A percentile compares a stretch with the other conserved stretches of the same genome.
Conservation (phyloP, 352 stramenopile species). For the Phytophthora sansomeana region DNA sequence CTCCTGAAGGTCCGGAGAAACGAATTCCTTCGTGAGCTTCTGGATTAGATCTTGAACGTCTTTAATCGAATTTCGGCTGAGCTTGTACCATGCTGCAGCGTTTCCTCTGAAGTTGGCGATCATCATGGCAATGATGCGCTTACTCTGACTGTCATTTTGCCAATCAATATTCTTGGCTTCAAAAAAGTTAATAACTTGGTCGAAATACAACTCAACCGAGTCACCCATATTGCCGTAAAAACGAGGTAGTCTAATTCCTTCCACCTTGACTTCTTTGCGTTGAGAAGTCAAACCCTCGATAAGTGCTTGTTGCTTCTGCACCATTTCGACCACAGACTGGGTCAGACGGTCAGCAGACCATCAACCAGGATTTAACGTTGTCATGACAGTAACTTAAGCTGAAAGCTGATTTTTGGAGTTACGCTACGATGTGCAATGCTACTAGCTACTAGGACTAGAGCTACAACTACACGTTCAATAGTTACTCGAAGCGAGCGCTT, state of each 20-base stretch:
- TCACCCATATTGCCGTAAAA: background rate
- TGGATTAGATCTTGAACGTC: slow-evolving; percentile 11
- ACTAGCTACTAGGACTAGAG: background rate
- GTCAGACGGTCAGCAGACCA: background rate
- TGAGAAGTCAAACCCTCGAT: background rate
- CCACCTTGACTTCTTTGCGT: background rate
- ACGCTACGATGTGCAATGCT: background rate
- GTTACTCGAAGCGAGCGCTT: background rate
- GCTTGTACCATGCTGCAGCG: slow-evolving; percentile 23
- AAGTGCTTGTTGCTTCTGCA: background rate
- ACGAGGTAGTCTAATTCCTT: background rate
- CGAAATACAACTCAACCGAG: background rate
- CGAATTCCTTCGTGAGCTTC: slow-evolving; percentile 17
- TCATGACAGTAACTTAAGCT: too few relatives aligned
- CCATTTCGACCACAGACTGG: too few relatives aligned
- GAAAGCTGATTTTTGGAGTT: too few relatives aligned
- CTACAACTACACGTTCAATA: background rate
- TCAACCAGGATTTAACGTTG: too few relatives aligned
- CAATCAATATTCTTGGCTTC: too few relatives aligned
- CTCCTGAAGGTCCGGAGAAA: slow-evolving; percentile 29
- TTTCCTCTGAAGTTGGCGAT: too few relatives aligned
- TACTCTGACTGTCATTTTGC: too few relatives aligned
- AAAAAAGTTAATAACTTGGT: background rate
- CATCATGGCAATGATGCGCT: too few relatives aligned
- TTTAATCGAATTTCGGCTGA: slow-evolving; percentile 9